Percentiles rank a stretch among this genome's conserved stretches.
These are phyloP conservation scores for Beauveria australis DNA, from an alignment of 2,329 filamentous ascomycete genomes.

Conservation along the genomic window DNA sequence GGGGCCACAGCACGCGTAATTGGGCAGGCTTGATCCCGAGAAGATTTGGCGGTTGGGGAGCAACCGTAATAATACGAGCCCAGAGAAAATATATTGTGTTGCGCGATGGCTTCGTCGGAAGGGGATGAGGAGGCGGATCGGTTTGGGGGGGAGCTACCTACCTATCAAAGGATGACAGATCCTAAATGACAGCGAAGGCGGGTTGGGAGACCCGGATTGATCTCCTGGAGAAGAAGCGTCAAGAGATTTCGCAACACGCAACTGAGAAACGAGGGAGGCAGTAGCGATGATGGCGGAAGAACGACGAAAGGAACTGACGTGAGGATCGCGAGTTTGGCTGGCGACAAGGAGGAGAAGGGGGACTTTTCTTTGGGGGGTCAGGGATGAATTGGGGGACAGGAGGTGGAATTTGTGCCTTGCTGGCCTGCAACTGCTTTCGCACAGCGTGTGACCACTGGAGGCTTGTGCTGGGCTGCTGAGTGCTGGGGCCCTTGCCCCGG, in stretches of 20 bases:
- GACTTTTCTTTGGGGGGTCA: conserved; percentile 19
- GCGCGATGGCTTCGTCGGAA: conserved; percentile 3
- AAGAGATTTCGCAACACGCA: conserved; percentile 8
- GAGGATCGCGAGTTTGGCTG: conserved; percentile 14
- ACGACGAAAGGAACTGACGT: conserved; percentile 17
- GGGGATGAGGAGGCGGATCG: not conserved
- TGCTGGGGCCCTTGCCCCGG: conserved; percentile 18
- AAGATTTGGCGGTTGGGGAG: not conserved
- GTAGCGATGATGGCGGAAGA: conserved; percentile 29
- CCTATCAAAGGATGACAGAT: conserved; percentile 9
- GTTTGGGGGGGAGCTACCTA: not conserved
- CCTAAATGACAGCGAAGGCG: conserved; percentile 6
- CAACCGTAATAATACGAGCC: not conserved
- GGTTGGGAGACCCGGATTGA: not conserved
- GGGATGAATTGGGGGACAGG: conserved; percentile 12
- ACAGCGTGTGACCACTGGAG: not conserved
- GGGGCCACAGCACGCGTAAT: not conserved
- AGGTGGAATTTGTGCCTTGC: conserved; percentile 27
- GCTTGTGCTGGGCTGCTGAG: conserved; percentile 6
- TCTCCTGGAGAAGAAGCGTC: not conserved
- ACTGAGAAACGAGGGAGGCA: conserved; percentile 22
- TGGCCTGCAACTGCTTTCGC: conserved; percentile 13
- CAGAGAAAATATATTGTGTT: not conserved
- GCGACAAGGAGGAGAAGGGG: conserved; percentile 16
- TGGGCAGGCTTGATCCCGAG: not conserved